Percentiles rank a stretch among this genome's conserved stretches.
Evolutionary conservation across 2,329 filamentous ascomycete genomes (phyloP).

Genomic region (Biscogniauxia mediterranea): DNA sequence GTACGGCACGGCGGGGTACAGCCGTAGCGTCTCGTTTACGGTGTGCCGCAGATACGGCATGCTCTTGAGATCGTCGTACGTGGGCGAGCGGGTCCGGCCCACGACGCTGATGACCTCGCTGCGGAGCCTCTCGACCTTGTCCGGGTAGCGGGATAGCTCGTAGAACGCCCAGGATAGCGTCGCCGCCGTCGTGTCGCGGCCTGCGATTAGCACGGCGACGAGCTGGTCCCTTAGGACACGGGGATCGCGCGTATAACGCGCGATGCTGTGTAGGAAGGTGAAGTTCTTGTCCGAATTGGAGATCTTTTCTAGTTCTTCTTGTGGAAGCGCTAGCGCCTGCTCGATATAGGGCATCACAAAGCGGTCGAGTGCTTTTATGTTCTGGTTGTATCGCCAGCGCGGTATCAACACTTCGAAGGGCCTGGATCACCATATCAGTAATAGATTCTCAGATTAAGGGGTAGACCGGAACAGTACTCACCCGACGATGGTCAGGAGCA

Average conservation of each 20-base stretch:
- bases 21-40: constrained; percentile 42
- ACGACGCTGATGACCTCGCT: constrained; percentile 56
- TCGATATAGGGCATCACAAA: constrained; percentile 72
- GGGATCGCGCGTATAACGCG: constrained; percentile 61
- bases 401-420: constrained; percentile 60
- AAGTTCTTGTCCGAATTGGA: constrained; percentile 65
- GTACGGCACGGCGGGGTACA: constrained; percentile 60
- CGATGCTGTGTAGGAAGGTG: constrained; percentile 77
- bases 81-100: constrained; percentile 49
- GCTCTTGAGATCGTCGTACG: constrained; percentile 64
- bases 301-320: constrained; percentile 66
- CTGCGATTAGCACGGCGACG: constrained; percentile 69
- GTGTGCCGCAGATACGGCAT: constrained; percentile 64
- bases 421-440: constrained; percentile 37
- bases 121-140: constrained; percentile 57
- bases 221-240: constrained; percentile 70
- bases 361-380: constrained; percentile 63
- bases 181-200: constrained; percentile 68
- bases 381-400: constrained; percentile 56
- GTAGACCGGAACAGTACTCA: constrained; percentile 19
- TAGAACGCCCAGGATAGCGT: constrained; percentile 68
- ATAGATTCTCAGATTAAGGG: not conserved
- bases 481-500: constrained; percentile 53
- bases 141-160: constrained; percentile 59
- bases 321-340: constrained; percentile 59